Base-by-base conservation (phyloP, 140 eudicot genomes). In the Senecio squalidus region DNA sequence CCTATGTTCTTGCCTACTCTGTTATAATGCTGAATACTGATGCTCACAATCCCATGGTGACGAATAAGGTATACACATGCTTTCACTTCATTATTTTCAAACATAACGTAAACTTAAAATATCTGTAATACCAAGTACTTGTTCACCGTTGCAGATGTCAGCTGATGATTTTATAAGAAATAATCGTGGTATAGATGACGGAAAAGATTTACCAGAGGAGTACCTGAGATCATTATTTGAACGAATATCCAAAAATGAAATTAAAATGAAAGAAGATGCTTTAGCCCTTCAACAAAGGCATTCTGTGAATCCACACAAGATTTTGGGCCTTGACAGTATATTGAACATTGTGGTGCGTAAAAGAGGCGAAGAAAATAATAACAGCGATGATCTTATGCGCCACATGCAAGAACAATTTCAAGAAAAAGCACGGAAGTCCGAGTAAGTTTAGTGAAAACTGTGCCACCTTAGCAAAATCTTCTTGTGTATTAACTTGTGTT, bases 121-220 rank as follows among this genome's bases (percentile, higher is more conserved):
- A 44, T 43, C 46, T 43, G 44, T 61, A 30, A 70, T 41, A 15
- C 45, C 55, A 3, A 52, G 61, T 52, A 41, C 33, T 62, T 71
- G 58, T 54, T 4, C 39, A 43, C 27, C 52, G 23, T 63, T 76
- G 70, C 79, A 87, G 96, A 92, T 92, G 98, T 86, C 95, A 65
- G 86, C 84, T 61, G 96, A 87, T 64, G 98, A 92, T 78, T 92
- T 87, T 65, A 79, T 84, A 49, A 72, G 89, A 80, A 92, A 87
- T 73, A 92, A 92, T 66, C 96, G 95, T 36, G 96, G 98, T 41
- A 87, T 92, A 76, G 96, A 84, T 71, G 96, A 92, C 60, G 98
- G 98, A 44, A 84, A 87, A 59, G 98, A 87, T 78, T 70, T 92
- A 34, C 85, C 95, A 30, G 96, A 87, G 75, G 96, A 92, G 73